Evolutionary conservation across 164 flowering plant species (phyloP), one percentile per base, ranked within the genome.

Genomic region (Aristolochia californica): DNA sequence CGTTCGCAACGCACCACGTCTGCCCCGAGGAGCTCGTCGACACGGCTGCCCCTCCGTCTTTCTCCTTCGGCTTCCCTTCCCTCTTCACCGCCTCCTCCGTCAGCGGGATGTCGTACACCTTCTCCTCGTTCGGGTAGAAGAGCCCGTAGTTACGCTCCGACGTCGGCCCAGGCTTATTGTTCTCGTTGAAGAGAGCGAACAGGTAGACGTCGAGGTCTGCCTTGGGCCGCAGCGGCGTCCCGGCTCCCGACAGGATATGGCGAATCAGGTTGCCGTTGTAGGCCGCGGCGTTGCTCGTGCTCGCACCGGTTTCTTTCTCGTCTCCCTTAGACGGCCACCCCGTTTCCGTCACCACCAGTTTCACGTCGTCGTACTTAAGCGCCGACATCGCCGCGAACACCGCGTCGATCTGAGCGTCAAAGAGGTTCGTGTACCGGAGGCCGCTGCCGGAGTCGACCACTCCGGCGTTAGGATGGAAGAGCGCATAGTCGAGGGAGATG

Each of bases 301-400:
- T 43, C 0, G 97, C 88, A 0, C 99, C 99, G 9, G 61, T 59
- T 64, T 93, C 97, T 10, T 76, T 67, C 54, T 70, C 70, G 59
- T 85, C 99, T 0, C 99, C 99, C 43, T 66, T 61, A 0, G 96
- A 85, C 0, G 99, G 97, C 99, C 99, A 93, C 0, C 99, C 99
- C 0, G 97, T 93, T 61, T 93, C 99, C 0, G 90, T 61, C 13
- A 93, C 83, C 18, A 76, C 74, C 26, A 87, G 16, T 55, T 63
- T 67, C 1, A 89, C 57, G 62, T 83, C 84, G 51, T 74, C 48
- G 63, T 67, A 83, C 2, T 71, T 45, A 5, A 89, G 53, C 0
- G 82, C 82, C 0, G 74, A 56, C 84, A 87, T 77, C 17, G 99
- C 99, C 0, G 95, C 83, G 48, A 15, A 83, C 28, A 89, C 95